A percentile compares a stretch with the other conserved stretches of the same genome.
These are phyloP conservation scores for Phylloboletellus chloephorus DNA, from an alignment of 1,284 basidiomycete genomes.

Conservation along the genomic window DNA sequence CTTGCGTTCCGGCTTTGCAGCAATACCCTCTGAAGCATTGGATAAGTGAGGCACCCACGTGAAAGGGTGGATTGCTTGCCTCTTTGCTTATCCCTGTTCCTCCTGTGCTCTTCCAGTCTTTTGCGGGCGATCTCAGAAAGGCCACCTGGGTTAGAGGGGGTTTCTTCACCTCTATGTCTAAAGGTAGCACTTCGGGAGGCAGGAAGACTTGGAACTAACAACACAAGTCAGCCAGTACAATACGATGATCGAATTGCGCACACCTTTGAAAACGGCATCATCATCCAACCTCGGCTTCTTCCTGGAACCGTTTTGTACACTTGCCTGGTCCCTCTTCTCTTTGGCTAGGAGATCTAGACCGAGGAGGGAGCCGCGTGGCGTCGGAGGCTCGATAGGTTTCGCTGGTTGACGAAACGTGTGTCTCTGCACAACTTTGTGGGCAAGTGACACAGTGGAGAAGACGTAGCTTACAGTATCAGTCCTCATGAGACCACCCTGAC, in stretches of 20 bases:
- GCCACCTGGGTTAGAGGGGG: slow-evolving; percentile 90
- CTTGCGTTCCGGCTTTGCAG: slow-evolving; percentile 21
- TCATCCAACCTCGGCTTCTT: slow-evolving; percentile 67
- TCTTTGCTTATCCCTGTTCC: slow-evolving; percentile 60
- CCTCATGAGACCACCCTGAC: slow-evolving; percentile 74
- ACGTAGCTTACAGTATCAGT: slow-evolving; percentile 53
- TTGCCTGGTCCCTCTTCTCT: slow-evolving; percentile 72
- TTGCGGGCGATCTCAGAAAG: slow-evolving; percentile 70
- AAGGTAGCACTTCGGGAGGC: slow-evolving; percentile 50
- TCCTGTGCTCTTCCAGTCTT: slow-evolving; percentile 72
- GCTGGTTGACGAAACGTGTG: slow-evolving; percentile 76
- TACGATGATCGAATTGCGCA: slow-evolving; percentile 13
- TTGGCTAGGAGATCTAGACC: slow-evolving; percentile 84
- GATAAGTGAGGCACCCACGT: background rate
- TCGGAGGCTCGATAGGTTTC: slow-evolving; percentile 65
- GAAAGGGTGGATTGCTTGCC: slow-evolving; percentile 34
- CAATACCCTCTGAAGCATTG: slow-evolving; percentile 24
- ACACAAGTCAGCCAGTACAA: background rate
- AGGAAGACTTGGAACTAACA: slow-evolving; percentile 69
- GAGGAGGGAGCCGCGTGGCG: slow-evolving; percentile 69
- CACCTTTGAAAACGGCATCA: slow-evolving; percentile 80
- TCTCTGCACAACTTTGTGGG: slow-evolving; percentile 34
- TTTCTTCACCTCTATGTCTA: slow-evolving; percentile 80
- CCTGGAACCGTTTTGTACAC: slow-evolving; percentile 41
- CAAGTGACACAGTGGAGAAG: background rate